Conservation (phyloP, 371 early-diverging fungal genomes). For the Actinomortierella wolfii region DNA sequence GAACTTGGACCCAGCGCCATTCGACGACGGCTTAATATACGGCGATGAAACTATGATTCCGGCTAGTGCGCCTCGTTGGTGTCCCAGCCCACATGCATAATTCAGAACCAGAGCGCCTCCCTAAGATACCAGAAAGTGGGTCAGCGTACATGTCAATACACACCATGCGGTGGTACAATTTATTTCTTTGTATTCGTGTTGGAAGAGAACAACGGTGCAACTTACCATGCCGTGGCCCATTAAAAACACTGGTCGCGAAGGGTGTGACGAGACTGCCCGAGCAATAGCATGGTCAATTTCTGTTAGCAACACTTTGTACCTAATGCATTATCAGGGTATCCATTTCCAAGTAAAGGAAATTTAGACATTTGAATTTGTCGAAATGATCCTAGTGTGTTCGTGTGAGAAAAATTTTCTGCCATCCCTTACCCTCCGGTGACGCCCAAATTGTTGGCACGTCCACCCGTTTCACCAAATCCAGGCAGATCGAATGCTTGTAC, state of each 20-base stretch:
- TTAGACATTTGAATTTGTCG: too few species aligned
- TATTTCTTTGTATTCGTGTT: too few species aligned
- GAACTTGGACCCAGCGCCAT: constrained; percentile 18
- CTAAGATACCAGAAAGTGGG: too few species aligned
- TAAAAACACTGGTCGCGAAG: constrained; percentile 19
- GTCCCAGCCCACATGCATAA: constrained; percentile 34
- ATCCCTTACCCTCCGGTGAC: constrained; percentile 29
- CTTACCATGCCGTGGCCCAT: constrained; percentile 38
- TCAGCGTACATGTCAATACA: too few species aligned
- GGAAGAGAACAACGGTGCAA: too few species aligned
- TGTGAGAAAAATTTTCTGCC: background rate
- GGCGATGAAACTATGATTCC: constrained; percentile 30
- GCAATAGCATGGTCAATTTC: constrained; percentile 35
- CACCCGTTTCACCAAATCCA: constrained; percentile 39
- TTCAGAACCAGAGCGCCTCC: constrained; percentile 35
- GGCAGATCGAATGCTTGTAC: constrained; percentile 38
- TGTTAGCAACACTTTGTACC: constrained; percentile 25
- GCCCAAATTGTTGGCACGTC: constrained; percentile 15
- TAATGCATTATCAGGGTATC: background rate
- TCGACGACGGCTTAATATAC: constrained; percentile 22
- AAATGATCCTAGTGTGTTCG: too few species aligned
- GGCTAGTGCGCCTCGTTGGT: constrained; percentile 16
- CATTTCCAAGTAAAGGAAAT: too few species aligned
- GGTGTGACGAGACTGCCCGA: constrained; percentile 13
- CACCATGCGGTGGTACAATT: too few species aligned